These are phyloP conservation scores for Cucumis hystrix DNA, from an alignment of 306 rosid species.

Conservation along the genomic window DNA sequence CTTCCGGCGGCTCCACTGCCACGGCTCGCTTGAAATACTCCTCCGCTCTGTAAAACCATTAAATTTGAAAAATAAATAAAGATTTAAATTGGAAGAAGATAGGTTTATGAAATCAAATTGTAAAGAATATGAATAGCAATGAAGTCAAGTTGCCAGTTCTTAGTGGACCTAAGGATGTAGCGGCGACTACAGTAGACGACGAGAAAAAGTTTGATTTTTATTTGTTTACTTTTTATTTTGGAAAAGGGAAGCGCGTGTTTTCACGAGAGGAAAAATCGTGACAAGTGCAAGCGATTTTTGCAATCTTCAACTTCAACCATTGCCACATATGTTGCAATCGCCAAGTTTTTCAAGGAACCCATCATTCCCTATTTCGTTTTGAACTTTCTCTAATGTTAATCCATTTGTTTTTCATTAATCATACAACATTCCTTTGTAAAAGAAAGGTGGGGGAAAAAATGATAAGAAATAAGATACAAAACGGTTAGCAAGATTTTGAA, in stretches of 20 bases:
- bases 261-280: background rate
- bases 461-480: too few relatives aligned
- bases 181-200: background rate
- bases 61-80: too few relatives aligned
- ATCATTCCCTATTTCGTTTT: background rate
- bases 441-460: too few relatives aligned
- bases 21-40: constrained; percentile 71
- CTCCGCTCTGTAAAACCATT: constrained; percentile 49
- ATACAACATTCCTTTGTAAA: too few relatives aligned
- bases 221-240: background rate
- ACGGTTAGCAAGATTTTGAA: too few relatives aligned
- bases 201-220: background rate
- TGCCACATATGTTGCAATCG: background rate
- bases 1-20: constrained; percentile 48
- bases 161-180: background rate
- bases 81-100: background rate
- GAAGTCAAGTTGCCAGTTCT: background rate
- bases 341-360: background rate
- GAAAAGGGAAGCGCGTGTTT: background rate
- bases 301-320: background rate
- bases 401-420: too few relatives aligned
- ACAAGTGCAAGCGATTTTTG: background rate
- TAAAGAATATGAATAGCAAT: background rate
- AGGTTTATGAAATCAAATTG: background rate
- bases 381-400: too few relatives aligned